Evolutionary conservation across 2,329 filamentous ascomycete species (phyloP).

Genomic region (Fusarium solani-melongenae): DNA sequence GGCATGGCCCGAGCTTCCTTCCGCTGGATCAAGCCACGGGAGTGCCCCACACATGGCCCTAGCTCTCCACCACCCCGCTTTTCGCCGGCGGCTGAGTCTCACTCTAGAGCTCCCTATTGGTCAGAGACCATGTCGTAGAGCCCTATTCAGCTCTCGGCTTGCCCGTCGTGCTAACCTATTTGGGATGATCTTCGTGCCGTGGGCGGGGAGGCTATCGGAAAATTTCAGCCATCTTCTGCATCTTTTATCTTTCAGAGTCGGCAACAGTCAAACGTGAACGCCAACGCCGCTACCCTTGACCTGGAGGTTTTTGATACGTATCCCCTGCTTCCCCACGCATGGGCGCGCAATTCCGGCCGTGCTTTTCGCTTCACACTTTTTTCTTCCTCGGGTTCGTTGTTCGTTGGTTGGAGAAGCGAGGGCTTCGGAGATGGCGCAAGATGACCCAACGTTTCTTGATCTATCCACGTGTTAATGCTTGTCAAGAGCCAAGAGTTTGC

Average conservation of each 20-base stretch:
- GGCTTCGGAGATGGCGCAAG: constrained; percentile 29
- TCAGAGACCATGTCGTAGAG: background rate
- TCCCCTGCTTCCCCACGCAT: background rate
- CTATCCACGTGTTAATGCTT: background rate
- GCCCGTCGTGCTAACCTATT: constrained; percentile 40
- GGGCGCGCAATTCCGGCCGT: background rate
- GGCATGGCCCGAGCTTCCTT: constrained; percentile 35
- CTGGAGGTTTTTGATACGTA: background rate
- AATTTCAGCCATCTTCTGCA: constrained; percentile 31
- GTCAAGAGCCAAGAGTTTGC: background rate
- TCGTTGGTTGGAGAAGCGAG: constrained; percentile 23
- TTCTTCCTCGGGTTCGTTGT: background rate
- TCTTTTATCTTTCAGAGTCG: background rate
- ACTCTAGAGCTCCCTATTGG: constrained; percentile 24
- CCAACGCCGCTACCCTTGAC: background rate
- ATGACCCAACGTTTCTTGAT: background rate
- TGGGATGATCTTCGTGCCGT: constrained; percentile 34
- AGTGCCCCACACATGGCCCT: background rate
- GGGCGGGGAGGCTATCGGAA: constrained; percentile 33
- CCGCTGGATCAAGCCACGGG: constrained; percentile 4
- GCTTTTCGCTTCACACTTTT: background rate
- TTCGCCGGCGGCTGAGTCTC: constrained; percentile 24
- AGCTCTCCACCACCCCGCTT: background rate
- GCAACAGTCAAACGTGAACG: background rate
- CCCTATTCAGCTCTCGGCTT: constrained; percentile 43